phyloP scores from a whole-genome alignment of 2,329 filamentous ascomycete species.

The Cadophora sp. region DNA sequence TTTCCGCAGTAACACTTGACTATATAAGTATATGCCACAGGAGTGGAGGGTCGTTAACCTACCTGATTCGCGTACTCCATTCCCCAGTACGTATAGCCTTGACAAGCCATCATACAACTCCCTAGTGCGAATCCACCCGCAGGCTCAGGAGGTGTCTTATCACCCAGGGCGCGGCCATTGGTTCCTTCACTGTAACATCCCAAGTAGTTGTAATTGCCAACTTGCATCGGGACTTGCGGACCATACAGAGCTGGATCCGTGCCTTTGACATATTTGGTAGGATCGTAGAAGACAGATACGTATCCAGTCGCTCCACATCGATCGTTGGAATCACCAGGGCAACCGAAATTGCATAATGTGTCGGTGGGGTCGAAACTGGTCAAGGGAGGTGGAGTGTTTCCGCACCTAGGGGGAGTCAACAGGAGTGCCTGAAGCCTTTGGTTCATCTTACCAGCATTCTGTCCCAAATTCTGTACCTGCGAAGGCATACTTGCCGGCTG shows the following conservation, averaged over 20 bases:
- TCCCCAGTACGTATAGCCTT: conserved; percentile 35
- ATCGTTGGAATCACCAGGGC: conserved; percentile 30
- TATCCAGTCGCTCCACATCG: conserved; percentile 32
- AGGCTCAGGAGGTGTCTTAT: conserved; percentile 30
- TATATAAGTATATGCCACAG: conserved; percentile 1
- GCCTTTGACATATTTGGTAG: conserved; percentile 33
- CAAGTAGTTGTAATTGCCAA: conserved; percentile 40
- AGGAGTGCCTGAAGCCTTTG: not conserved
- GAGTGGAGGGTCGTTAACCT: not conserved
- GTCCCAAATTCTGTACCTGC: conserved; percentile 46
- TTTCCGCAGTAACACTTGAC: conserved; percentile 45
- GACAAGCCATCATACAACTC: conserved; percentile 33
- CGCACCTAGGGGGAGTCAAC: conserved; percentile 43
- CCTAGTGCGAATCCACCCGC: conserved; percentile 36
- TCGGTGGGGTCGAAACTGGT: conserved; percentile 32
- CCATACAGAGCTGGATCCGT: conserved; percentile 35
- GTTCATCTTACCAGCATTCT: conserved; percentile 21
- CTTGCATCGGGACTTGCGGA: conserved; percentile 29
- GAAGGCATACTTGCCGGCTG: conserved; percentile 35
- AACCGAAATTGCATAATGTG: conserved; percentile 33
- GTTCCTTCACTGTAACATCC: conserved; percentile 46
- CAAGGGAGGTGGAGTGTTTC: conserved; percentile 41
- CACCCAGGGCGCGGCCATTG: conserved; percentile 29
- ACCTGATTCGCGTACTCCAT: conserved; percentile 43
- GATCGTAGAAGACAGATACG: conserved; percentile 35